phyloP scores from a whole-genome alignment of 2,329 filamentous ascomycete species.

The Cladophialophora exuberans region DNA sequence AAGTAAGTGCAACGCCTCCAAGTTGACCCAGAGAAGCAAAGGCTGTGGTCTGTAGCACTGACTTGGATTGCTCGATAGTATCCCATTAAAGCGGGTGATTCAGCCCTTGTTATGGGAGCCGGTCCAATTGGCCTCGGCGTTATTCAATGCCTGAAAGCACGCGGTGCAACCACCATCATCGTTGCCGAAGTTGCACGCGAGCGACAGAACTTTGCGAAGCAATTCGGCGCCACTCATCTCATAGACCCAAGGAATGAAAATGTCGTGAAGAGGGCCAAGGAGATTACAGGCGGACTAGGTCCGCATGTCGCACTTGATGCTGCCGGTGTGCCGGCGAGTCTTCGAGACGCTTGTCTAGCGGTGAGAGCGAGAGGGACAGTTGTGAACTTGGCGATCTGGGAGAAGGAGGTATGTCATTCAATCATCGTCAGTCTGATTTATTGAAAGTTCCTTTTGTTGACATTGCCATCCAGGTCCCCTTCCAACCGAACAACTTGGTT shows the following conservation, averaged over 20 bases:
- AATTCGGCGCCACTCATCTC: constrained; percentile 60
- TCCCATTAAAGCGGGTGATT: constrained; percentile 50
- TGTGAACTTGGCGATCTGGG: constrained; percentile 69
- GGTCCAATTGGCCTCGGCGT: constrained; percentile 66
- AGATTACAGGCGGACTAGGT: constrained; percentile 53
- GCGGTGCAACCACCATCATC: constrained; percentile 59
- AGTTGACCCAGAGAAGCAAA: not conserved
- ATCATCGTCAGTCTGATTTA: not conserved
- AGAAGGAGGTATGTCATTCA: constrained; percentile 45
- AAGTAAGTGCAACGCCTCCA: constrained; percentile 29
- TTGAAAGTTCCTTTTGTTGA: not conserved
- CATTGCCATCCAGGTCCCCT: constrained; percentile 42
- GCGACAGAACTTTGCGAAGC: constrained; percentile 55
- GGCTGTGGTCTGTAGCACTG: not conserved
- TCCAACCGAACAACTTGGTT: constrained; percentile 59
- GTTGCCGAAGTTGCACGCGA: constrained; percentile 58
- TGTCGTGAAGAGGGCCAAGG: constrained; percentile 49
- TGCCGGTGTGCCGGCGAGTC: constrained; percentile 60
- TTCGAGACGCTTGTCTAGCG: constrained; percentile 51
- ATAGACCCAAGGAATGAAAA: constrained; percentile 55
- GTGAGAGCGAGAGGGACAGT: constrained; percentile 60
- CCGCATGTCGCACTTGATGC: constrained; percentile 66
- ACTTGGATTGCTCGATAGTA: constrained; percentile 30
- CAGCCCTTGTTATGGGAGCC: constrained; percentile 61
- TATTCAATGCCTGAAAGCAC: constrained; percentile 60